Evolutionary conservation across 805 yeast genomes (phyloP).

Genomic region (Kodamaea jinghongensis): DNA sequence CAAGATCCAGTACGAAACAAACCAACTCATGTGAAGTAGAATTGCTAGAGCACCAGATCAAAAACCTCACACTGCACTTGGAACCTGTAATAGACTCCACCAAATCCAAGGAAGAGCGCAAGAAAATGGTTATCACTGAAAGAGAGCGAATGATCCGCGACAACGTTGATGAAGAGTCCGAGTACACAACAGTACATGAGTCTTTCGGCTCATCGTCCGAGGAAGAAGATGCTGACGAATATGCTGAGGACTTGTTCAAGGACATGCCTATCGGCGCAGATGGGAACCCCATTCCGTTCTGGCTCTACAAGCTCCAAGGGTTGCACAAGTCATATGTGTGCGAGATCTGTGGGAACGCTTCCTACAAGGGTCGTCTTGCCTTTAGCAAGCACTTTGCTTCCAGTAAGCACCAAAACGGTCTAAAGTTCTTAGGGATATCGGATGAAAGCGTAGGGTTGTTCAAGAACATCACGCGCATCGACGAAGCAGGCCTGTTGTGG

Average conservation of each 20-base stretch:
- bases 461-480: conserved; percentile 61
- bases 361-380: conserved; percentile 68
- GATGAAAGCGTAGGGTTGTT: conserved; percentile 46
- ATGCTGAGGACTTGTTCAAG: conserved; percentile 40
- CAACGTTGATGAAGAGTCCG: conserved; percentile 37
- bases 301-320: conserved; percentile 92
- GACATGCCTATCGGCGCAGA: conserved; percentile 81
- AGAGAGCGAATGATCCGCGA: conserved; percentile 56
- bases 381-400: conserved; percentile 78
- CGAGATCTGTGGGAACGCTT: conserved; percentile 79
- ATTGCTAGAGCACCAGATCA: conserved; percentile 5
- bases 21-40: not conserved
- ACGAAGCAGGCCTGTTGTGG: conserved; percentile 67
- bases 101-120: conserved; percentile 59
- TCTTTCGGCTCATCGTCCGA: conserved; percentile 18
- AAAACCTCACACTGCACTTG: conserved; percentile 4
- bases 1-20: conserved; percentile 8
- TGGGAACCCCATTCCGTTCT: conserved; percentile 88
- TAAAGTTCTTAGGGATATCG: conserved; percentile 69
- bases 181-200: conserved; percentile 38
- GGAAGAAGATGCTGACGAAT: conserved; percentile 30
- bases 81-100: conserved; percentile 42
- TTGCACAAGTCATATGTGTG: conserved; percentile 68
- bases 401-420: conserved; percentile 67
- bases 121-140: conserved; percentile 58